Percentiles rank a stretch among this genome's conserved stretches.
These are phyloP conservation scores for Phytophthora fragariae DNA, from an alignment of 352 stramenopile genomes.

Conservation along the genomic window DNA sequence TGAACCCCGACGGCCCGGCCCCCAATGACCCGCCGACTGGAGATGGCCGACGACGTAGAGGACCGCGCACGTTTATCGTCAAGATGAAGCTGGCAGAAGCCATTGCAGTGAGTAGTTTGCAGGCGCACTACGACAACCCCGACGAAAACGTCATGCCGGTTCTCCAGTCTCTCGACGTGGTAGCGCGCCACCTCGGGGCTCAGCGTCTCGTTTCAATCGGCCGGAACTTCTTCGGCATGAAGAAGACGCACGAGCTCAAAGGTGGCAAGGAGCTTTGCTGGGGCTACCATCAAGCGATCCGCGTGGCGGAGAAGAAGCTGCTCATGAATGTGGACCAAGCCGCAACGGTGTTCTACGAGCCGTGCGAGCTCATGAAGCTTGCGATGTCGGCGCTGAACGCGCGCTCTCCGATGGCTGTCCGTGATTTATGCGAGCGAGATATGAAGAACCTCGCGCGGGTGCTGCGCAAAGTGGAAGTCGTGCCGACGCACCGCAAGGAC, in stretches of 20 bases:
- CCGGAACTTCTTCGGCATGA: constrained; percentile 76
- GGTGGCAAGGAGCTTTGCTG: constrained; percentile 74
- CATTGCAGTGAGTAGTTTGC: constrained; percentile 50
- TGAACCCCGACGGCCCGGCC: constrained; percentile 52
- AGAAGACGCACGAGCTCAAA: constrained; percentile 58
- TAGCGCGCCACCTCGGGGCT: constrained; percentile 57
- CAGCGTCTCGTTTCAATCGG: constrained; percentile 65
- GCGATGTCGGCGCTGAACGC: constrained; percentile 47
- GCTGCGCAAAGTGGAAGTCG: constrained; percentile 56
- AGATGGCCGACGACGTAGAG: constrained; percentile 22
- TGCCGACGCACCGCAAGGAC: constrained; percentile 63
- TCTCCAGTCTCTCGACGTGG: constrained; percentile 74
- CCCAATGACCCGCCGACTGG: not conserved
- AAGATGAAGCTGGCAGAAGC: constrained; percentile 67
- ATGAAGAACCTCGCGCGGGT: constrained; percentile 40
- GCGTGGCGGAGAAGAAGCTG: constrained; percentile 56
- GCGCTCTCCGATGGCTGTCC: constrained; percentile 37
- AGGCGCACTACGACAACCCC: constrained; percentile 50
- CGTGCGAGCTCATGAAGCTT: constrained; percentile 58
- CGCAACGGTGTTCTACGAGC: constrained; percentile 69
- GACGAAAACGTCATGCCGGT: constrained; percentile 67
- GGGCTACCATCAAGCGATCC: constrained; percentile 79
- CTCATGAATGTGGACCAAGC: constrained; percentile 77
- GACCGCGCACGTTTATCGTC: constrained; percentile 60
- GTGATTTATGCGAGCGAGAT: constrained; percentile 44